Percentiles rank a stretch among this genome's conserved stretches.
Conservation (phyloP, 495 filamentous ascomycete species). For the Staphylotrichum tortipilum region DNA sequence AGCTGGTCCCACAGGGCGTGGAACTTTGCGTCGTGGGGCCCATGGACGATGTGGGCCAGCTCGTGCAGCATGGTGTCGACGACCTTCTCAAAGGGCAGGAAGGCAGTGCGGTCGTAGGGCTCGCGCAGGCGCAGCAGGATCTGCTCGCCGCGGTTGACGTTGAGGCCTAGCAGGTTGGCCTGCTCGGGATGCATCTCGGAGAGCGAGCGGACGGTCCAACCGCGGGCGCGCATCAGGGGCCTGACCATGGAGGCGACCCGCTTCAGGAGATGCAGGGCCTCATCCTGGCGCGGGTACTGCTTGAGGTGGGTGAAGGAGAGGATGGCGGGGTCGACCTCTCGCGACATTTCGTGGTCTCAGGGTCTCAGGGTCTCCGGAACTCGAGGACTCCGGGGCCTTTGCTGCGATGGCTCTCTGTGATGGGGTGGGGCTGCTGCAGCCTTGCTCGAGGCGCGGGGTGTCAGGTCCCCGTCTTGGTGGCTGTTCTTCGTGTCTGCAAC, state of each 20-base stretch:
- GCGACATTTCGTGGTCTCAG: constrained; percentile 16
- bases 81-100: constrained; percentile 70
- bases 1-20: constrained; percentile 82
- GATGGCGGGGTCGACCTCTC: constrained; percentile 63
- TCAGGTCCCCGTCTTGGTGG: neutral
- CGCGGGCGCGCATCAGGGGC: constrained; percentile 82
- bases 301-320: constrained; percentile 71
- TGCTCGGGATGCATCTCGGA: constrained; percentile 78
- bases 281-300: constrained; percentile 59
- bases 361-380: too few species aligned
- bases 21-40: constrained; percentile 76
- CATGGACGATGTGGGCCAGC: constrained; percentile 78
- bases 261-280: constrained; percentile 73
- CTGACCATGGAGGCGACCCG: constrained; percentile 87
- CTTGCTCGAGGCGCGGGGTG: neutral
- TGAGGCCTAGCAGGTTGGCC: constrained; percentile 68
- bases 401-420: too few species aligned
- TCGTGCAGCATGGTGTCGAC: constrained; percentile 94
- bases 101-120: constrained; percentile 63
- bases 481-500: too few species aligned
- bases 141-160: constrained; percentile 64
- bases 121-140: constrained; percentile 82
- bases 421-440: too few species aligned
- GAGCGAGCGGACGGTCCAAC: constrained; percentile 72
- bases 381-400: too few species aligned